Base-by-base conservation (phyloP, 1,284 basidiomycete species). In the Puccinia polysora region DNA sequence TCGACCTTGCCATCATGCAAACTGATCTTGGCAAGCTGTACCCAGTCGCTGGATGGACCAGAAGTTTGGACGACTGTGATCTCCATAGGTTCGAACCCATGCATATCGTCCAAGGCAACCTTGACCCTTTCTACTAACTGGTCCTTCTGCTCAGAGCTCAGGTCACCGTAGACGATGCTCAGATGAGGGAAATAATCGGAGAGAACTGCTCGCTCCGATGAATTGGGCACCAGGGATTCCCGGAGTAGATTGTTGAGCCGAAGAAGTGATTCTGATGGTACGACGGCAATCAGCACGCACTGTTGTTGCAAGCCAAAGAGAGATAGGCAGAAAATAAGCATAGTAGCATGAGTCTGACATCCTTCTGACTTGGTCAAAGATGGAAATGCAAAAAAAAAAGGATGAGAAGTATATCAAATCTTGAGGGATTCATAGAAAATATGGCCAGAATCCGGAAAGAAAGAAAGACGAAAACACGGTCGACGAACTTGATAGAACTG, bases 141-240 rank as follows among this genome's bases (percentile, higher is more conserved):
- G 6, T 58, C 38, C 32, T 68, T 68, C 43, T 56, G 52, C 12
- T 68, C 36, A 8, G 43, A 25, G 25, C 2, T 58, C 20, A 68
- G 38, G 30, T 68, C 52, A 14, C 65, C 65, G 47, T 68, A 68
- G 3, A 68, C 65, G 14, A 68, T 47, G 65, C 65, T 68, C 20
- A 68, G 65, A 47, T 68, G 65, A 8, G 65, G 65, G 52, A 68
- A 68, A 43, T 68, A 68, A 2, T 10, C 14, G 6, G 32, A 30
- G 23, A 52, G 8, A 10, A 20, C 38, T 10, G 45, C 45, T 8
- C 32, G 63, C 32, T 28, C 32, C 25, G 30, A 12, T 30, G 10
- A 5, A 36, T 65, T 40, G 4, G 28, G 20, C 12, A 52, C 47
- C 6, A 65, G 38, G 6, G 34, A 32, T 49, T 65, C 63, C 10